Conservation (phyloP, 23 red algal genomes). For the Gracilaria gracilis region DNA sequence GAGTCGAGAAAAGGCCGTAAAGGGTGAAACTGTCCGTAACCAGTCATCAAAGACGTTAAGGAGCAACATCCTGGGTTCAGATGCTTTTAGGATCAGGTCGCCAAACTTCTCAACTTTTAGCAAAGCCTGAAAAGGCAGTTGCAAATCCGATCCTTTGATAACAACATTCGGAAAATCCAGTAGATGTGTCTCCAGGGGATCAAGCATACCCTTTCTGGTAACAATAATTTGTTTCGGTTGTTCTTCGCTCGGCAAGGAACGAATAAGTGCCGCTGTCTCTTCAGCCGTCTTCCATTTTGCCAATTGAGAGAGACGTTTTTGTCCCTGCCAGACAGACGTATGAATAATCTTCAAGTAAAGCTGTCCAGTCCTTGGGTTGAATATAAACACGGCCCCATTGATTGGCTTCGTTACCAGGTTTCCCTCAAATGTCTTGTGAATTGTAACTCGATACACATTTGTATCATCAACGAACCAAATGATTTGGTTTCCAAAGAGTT, state of each 20-base stretch:
- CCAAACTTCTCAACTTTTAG: constrained; percentile 90
- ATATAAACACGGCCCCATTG: constrained; percentile 96
- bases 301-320: constrained; percentile 95
- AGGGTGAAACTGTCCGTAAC: constrained; percentile 85
- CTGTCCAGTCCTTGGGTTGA: constrained; percentile 91
- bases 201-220: constrained; percentile 86
- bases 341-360: constrained; percentile 99
- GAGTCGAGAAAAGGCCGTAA: constrained; percentile 91
- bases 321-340: constrained; percentile 89
- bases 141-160: constrained; percentile 85
- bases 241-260: constrained; percentile 93
- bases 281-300: constrained; percentile 99
- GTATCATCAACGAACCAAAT: constrained; percentile 94
- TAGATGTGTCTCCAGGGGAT: constrained; percentile 91
- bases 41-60: constrained; percentile 95
- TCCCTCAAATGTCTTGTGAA: constrained; percentile 93
- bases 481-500: constrained; percentile 85
- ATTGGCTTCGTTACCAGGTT: constrained; percentile 96
- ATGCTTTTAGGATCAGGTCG: constrained; percentile 83
- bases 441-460: constrained; percentile 89
- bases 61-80: constrained; percentile 89
- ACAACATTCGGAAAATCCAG: constrained; percentile 91
- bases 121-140: constrained; percentile 91
- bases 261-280: constrained; percentile 90
- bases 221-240: constrained; percentile 94